phyloP scores from a whole-genome alignment of 75 land plant genomes.

The Sequoiadendron giganteum region DNA sequence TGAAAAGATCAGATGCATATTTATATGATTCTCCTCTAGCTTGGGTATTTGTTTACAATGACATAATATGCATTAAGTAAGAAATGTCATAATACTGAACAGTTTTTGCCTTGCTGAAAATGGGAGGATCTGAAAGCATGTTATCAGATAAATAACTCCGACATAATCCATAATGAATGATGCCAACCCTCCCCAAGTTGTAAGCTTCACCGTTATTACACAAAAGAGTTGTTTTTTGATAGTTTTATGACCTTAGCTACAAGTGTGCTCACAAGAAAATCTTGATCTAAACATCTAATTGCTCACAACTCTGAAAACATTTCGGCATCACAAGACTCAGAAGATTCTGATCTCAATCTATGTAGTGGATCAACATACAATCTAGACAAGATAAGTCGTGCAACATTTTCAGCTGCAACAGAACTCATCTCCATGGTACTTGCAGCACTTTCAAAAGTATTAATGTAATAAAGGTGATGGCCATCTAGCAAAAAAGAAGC shows the following conservation, averaged over 20 bases:
- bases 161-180: background rate
- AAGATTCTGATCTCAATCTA: background rate
- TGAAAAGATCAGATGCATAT: background rate
- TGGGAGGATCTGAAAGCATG: background rate
- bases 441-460: conserved; percentile 94
- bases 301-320: background rate
- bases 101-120: background rate
- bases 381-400: conserved; percentile 80
- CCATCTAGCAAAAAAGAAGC: conserved; percentile 83
- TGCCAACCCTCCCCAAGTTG: background rate
- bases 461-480: conserved; percentile 82
- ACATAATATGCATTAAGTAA: background rate
- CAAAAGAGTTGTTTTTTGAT: background rate
- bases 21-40: background rate
- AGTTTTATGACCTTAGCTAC: background rate
- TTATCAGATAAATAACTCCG: background rate
- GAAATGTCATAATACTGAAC: background rate
- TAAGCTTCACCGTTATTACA: background rate
- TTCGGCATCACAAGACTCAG: background rate
- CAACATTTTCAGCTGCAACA: conserved; percentile 91
- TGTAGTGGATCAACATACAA: background rate
- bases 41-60: background rate
- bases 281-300: background rate
- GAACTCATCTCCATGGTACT: conserved; percentile 94
- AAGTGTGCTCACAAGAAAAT: background rate